A percentile compares a stretch with the other conserved stretches of the same genome.
Evolutionary conservation across 1,284 basidiomycete species (phyloP).

Genomic region (Cryptococcus hybrid): DNA sequence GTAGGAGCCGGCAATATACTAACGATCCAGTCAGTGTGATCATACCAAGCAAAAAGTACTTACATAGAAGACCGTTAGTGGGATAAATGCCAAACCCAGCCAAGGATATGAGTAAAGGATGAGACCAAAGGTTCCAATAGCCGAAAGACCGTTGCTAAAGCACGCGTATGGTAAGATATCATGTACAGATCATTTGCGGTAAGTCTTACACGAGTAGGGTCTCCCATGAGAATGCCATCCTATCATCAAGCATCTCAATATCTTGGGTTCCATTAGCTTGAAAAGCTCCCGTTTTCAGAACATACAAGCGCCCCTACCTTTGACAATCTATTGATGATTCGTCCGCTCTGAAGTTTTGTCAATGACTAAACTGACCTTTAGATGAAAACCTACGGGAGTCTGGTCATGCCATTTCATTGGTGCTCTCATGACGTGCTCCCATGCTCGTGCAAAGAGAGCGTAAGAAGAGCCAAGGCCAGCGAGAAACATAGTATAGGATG

Average conservation of each 20-base stretch:
- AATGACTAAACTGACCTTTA: conserved; percentile 11
- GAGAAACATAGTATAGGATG: conserved; percentile 19
- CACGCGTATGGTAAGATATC: not conserved
- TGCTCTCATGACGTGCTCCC: conserved; percentile 22
- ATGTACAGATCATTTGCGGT: not conserved
- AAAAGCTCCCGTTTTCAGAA: not conserved
- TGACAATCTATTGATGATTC: conserved; percentile 63
- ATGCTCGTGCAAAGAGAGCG: conserved; percentile 22
- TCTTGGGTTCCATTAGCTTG: conserved; percentile 8
- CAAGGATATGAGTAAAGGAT: conserved; percentile 33
- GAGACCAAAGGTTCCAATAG: conserved; percentile 33
- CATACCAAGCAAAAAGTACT: not conserved
- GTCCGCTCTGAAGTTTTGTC: conserved; percentile 47
- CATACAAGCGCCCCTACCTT: conserved; percentile 29
- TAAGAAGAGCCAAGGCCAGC: conserved; percentile 27
- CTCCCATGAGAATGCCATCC: conserved; percentile 21
- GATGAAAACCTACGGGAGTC: conserved; percentile 20
- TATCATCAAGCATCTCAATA: conserved; percentile 33
- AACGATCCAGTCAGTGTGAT: not conserved
- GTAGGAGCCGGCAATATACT: conserved; percentile 28
- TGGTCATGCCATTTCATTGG: conserved; percentile 28
- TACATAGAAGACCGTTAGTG: conserved; percentile 28
- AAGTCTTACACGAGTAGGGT: conserved; percentile 21
- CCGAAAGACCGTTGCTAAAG: conserved; percentile 15
- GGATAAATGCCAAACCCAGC: conserved; percentile 31